Percentiles rank a stretch among this genome's conserved stretches.
phyloP scores from a whole-genome alignment of 257 asterid species.

The Hygrophila difformis region DNA sequence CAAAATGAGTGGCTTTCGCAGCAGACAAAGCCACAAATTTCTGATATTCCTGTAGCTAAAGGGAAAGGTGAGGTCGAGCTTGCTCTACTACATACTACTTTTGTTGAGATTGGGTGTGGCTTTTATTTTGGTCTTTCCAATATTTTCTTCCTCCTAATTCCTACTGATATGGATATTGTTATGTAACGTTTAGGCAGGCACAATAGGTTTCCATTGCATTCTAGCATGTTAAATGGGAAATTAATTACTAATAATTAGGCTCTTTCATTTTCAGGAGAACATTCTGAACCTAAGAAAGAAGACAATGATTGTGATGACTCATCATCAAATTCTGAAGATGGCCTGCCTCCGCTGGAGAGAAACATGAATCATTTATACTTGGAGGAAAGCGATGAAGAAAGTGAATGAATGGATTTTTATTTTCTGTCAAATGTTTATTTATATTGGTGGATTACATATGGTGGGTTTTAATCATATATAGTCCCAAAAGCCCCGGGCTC shows the following conservation, averaged over 20 bases:
- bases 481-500: too few relatives aligned
- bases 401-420: too few relatives aligned
- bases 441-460: too few relatives aligned
- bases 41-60: slow-evolving; percentile 16
- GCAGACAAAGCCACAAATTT: slow-evolving; percentile 39
- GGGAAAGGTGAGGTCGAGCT: slow-evolving; percentile 30
- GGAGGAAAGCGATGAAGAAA: slow-evolving; percentile 61
- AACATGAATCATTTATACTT: slow-evolving; percentile 66
- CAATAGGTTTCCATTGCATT: too few relatives aligned
- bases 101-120: background rate
- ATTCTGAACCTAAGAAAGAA: slow-evolving; percentile 20
- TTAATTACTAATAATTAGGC: background rate
- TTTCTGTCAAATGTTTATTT: too few relatives aligned
- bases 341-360: slow-evolving; percentile 92
- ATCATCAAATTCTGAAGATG: slow-evolving; percentile 58
- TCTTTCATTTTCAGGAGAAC: slow-evolving; percentile 29
- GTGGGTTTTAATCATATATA: too few relatives aligned
- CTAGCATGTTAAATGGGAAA: too few relatives aligned
- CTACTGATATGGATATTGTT: background rate
- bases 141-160: background rate
- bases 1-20: slow-evolving; percentile 88
- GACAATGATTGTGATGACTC: slow-evolving; percentile 33
- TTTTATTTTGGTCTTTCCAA: background rate
- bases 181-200: background rate
- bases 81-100: too few relatives aligned